These are phyloP conservation scores for Brachypodium distachyon DNA, from an alignment of 202 grass and related monocot genomes.

Conservation along the genomic window DNA sequence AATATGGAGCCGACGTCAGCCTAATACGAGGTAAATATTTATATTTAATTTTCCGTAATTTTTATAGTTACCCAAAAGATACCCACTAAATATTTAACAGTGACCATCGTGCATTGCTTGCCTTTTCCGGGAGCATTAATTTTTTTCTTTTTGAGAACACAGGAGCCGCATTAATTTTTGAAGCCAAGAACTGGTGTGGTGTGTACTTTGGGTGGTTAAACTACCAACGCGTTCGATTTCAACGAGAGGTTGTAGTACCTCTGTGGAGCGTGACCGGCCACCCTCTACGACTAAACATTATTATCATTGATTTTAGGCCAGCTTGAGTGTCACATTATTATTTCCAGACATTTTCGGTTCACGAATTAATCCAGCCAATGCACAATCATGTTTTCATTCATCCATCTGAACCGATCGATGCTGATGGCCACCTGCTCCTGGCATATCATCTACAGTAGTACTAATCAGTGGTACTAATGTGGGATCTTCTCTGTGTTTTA, in stretches of 20 bases:
- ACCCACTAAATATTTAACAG: no score
- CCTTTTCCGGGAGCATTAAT: no score
- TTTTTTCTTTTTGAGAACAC: no score
- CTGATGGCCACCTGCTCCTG: background rate
- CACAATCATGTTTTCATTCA: slow-evolving; percentile 1
- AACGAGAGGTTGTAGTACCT: slow-evolving; percentile 28
- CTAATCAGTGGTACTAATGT: background rate
- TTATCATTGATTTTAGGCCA: slow-evolving; percentile 17
- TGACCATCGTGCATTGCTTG: no score
- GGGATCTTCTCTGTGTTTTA: background rate
- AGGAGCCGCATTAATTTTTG: background rate
- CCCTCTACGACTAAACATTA: slow-evolving; percentile 32
- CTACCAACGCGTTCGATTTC: slow-evolving; percentile 25
- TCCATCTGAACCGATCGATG: background rate
- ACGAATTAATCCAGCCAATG: background rate
- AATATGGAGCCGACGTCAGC: no score
- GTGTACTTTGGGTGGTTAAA: slow-evolving; percentile 40
- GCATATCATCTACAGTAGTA: background rate
- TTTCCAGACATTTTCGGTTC: slow-evolving; percentile 31
- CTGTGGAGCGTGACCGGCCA: slow-evolving; percentile 25
- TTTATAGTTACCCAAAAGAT: no score
- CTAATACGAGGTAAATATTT: no score
- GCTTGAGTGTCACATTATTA: slow-evolving; percentile 19
- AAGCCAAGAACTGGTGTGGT: slow-evolving; percentile 7
- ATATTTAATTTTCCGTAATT: no score